These are phyloP conservation scores for Chytridiales sp. DNA, from an alignment of 371 early-diverging fungal species.

Conservation along the genomic window DNA sequence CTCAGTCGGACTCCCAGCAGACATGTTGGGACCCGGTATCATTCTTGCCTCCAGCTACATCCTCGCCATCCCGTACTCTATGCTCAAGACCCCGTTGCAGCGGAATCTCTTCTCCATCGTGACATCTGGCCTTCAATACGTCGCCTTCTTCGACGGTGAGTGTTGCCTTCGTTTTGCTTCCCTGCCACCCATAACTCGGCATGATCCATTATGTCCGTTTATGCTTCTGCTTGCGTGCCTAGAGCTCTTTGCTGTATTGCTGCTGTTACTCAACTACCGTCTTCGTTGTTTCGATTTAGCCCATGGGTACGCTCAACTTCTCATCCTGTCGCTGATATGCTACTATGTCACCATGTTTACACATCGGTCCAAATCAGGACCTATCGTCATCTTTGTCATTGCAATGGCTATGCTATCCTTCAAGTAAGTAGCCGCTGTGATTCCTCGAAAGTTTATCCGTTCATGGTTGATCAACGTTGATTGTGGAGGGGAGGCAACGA, in stretches of 20 bases:
- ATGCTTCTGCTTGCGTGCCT: too few species aligned
- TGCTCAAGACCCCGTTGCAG: constrained; percentile 45
- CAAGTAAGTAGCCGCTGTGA: constrained; percentile 57
- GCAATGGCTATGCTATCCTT: constrained; percentile 75
- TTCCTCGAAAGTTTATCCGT: too few species aligned
- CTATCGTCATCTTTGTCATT: constrained; percentile 66
- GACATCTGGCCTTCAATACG: constrained; percentile 59
- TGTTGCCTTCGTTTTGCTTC: not conserved
- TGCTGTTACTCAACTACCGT: too few species aligned
- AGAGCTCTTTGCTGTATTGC: too few species aligned
- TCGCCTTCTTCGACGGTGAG: constrained; percentile 55
- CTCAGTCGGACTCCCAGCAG: constrained; percentile 48
- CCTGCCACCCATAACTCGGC: not conserved
- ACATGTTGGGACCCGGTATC: constrained; percentile 58
- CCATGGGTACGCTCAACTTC: constrained; percentile 65
- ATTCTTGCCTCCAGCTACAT: constrained; percentile 58
- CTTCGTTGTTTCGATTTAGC: constrained; percentile 27
- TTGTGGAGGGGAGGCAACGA: too few species aligned
- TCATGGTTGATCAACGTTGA: too few species aligned
- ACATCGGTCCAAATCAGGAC: constrained; percentile 49
- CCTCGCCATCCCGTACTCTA: constrained; percentile 56
- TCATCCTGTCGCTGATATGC: constrained; percentile 51
- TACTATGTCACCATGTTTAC: constrained; percentile 55
- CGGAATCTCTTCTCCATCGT: constrained; percentile 70
- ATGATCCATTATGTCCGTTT: too few species aligned